Evolutionary conservation across 225 moss, liverwort and hornwort species (phyloP), one percentile per base, ranked within the genome.

Genomic region (Marchantia polymorpha): DNA sequence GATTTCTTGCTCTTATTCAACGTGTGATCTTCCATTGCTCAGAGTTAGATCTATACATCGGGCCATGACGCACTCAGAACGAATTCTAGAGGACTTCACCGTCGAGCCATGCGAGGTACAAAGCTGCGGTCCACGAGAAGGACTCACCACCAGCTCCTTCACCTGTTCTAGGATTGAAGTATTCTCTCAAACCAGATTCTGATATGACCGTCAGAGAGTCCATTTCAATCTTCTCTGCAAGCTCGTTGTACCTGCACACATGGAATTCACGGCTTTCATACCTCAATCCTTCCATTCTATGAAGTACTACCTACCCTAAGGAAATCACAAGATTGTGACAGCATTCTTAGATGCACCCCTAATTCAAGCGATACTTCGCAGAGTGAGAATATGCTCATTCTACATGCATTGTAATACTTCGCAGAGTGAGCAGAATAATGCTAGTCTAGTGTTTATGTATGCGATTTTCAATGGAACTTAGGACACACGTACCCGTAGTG

Each of bases 401-500:
- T 56, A 19, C 15, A 56, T 56, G 13, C 56, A 19, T 17, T 58
- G 16, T 17, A 58, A 39, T 39, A 39, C 13, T 58, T 58, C 58
- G 4, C 0, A 58, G 58, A 58, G 17, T 7, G 58, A 16, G 16
- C 15, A 14, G 0, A 58, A 16, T 58, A 58, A 1, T 10, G 19
- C 58, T 58, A 14, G 19, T 20, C 58, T 58, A 14, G 20, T 20
- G 9, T 16, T 39, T 17, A 58, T 58, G 0, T 58, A 58, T 58
- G 16, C 19, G 58, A 20, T 58, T 58, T 20, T 3, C 58, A 7
- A 6, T 6, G 19, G 47, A 49, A 3, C 22, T 19, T 19, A 22
- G 19, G 17, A 30, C 25, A 46, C 58, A 47, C 51, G 9, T 59
- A 86, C 84, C 84, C 84, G 10, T 87, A 87, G 53, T 84, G 81